Base-by-base conservation (phyloP, 441 rosid species). In the Pelargonium australe region DNA sequence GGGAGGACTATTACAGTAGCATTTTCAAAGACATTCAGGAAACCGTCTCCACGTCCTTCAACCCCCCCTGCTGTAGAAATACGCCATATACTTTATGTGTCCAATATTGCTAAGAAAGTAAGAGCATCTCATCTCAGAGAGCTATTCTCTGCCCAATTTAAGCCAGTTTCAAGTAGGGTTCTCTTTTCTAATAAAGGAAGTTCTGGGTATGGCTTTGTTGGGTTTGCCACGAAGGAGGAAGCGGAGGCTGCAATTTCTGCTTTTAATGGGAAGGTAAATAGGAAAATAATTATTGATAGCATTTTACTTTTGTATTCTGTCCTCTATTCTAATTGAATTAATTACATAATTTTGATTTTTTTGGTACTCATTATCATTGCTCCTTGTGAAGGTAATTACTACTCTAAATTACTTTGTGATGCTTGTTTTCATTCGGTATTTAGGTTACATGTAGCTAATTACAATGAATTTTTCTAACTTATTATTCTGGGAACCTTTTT, bases 191-290 rank as follows among this genome's bases (percentile, higher is more conserved):
- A 47, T 13, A 10, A 47, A 47, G 53, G 53, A 47, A 11, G 5
- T 47, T 10, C 53, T 12, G 53, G 53, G 53, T 47, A 10, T 47
- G 53, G 53, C n/a, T 47, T 47, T 47, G 53, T 47, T 47, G 53
- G n/a, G n/a, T 47, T 47, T 47, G 53, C 53, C 53, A 47, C 53
- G 53, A 47, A 47, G 53, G 53, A 47, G 53, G 53, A 47, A 47
- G 53, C 53, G 13, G 53, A 47, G 14, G 53, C 53, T 12, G 53
- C 53, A 47, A 10, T 47, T 10, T 47, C 53, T 47, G 53, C 53
- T 47, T 10, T 12, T 1, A 1, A 47, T 47, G n/a, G 53, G 53
- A 47, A 47, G 53, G 53, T 47, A 47, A 47, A 34, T 13, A 47
- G n/a, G n/a, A 47, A 47, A 13, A 47, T 47, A 47, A 10, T 10